Evolutionary conservation across 345 rosid genomes (phyloP).

Genomic region (Hirschfeldia incana): DNA sequence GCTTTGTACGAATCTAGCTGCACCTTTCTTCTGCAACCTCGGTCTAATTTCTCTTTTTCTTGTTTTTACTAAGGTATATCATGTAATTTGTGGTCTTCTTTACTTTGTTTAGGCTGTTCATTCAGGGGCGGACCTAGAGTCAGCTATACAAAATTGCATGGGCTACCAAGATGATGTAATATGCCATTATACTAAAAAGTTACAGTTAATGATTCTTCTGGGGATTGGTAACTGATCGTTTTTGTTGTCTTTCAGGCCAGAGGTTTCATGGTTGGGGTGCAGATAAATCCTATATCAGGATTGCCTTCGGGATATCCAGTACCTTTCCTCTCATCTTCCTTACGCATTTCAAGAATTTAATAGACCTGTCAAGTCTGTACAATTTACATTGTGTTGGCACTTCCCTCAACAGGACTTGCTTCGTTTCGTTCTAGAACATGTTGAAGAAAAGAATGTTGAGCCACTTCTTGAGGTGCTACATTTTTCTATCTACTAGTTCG

Average conservation of each 20-base stretch:
- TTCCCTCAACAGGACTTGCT: constrained; percentile 70
- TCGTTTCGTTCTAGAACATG: constrained; percentile 68
- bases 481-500: neutral
- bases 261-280: constrained; percentile 99
- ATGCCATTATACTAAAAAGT: constrained; percentile 32
- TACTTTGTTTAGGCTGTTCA: constrained; percentile 80
- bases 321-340: constrained; percentile 38
- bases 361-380: constrained; percentile 17
- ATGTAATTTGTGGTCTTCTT: constrained; percentile 29
- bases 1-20: constrained; percentile 10
- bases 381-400: constrained; percentile 32
- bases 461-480: constrained; percentile 77
- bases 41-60: constrained; percentile 12
- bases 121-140: constrained; percentile 99
- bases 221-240: constrained; percentile 25
- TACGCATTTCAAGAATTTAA: constrained; percentile 25
- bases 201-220: constrained; percentile 24
- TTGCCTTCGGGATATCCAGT: constrained; percentile 93
- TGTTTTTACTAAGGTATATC: neutral
- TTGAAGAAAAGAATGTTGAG: constrained; percentile 90
- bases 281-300: constrained; percentile 80
- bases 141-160: constrained; percentile 92
- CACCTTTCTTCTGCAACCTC: constrained; percentile 18
- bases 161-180: constrained; percentile 85
- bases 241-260: constrained; percentile 61